Evolutionary conservation across 148 eudicot genomes (phyloP).

Genomic region (Camellia lanceoleosa): DNA sequence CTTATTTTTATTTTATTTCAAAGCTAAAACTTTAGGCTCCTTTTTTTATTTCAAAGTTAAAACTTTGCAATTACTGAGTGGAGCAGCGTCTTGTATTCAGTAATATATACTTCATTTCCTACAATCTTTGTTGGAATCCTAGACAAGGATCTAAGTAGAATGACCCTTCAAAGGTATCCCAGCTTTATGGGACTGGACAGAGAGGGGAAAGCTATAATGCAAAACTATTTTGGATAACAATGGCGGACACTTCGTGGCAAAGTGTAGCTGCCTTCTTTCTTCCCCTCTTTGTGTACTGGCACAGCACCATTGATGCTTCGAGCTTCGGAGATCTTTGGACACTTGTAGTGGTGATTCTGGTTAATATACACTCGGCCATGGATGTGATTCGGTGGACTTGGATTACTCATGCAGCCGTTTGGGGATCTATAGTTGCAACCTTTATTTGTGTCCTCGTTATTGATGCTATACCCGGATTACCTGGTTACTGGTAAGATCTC

Average conservation of each 20-base stretch:
- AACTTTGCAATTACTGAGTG: conserved; percentile 78
- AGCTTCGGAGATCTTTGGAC: conserved; percentile 96
- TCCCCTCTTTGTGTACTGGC: conserved; percentile 81
- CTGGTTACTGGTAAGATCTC: conserved; percentile 78
- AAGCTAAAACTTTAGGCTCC: too few species aligned
- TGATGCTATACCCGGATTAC: conserved; percentile 52
- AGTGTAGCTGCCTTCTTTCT: conserved; percentile 66
- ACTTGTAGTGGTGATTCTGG: conserved; percentile 65
- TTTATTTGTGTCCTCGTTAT: conserved; percentile 68
- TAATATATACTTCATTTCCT: conserved; percentile 84
- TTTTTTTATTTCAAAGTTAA: too few species aligned
- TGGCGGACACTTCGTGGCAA: conserved; percentile 91
- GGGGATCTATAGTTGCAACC: conserved; percentile 92
- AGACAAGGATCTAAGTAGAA: conserved; percentile 90
- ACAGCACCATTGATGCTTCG: conserved; percentile 70
- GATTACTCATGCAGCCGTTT: conserved; percentile 76
- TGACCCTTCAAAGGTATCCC: conserved; percentile 61
- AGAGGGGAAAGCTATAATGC: conserved; percentile 77
- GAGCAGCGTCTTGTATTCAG: conserved; percentile 87
- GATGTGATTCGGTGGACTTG: conserved; percentile 87
- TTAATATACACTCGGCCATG: conserved; percentile 90
- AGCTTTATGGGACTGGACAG: conserved; percentile 82
- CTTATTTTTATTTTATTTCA: too few species aligned
- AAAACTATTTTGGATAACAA: conserved; percentile 78
- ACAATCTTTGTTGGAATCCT: conserved; percentile 81